phyloP scores from a whole-genome alignment of 2,329 filamentous ascomycete species.

The Metarhizium guizhouense region DNA sequence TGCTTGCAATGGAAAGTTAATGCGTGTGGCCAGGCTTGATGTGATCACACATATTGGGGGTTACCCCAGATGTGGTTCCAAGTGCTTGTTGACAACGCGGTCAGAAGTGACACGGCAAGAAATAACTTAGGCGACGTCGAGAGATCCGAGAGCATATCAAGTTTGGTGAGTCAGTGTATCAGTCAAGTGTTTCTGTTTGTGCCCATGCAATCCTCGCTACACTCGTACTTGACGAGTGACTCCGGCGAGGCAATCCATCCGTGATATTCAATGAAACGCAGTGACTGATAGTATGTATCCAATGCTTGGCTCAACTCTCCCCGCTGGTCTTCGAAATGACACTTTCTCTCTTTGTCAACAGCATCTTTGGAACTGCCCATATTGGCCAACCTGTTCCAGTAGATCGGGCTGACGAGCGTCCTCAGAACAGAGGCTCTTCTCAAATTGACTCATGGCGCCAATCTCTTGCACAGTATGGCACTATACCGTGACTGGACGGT shows the following conservation, averaged over 20 bases:
- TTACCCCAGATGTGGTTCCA: conserved; percentile 25
- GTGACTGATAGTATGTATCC: conserved; percentile 40
- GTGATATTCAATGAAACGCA: conserved; percentile 23
- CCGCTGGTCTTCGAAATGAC: conserved; percentile 5
- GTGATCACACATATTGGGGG: conserved; percentile 28
- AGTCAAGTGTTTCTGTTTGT: conserved; percentile 36
- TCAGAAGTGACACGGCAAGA: not conserved
- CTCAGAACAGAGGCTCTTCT: conserved; percentile 65
- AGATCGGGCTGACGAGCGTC: conserved; percentile 64
- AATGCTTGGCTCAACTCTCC: conserved; percentile 31
- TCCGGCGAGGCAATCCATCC: conserved; percentile 33
- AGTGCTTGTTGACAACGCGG: conserved; percentile 23
- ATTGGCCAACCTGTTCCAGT: conserved; percentile 55
- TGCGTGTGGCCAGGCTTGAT: conserved; percentile 49
- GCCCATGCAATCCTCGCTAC: conserved; percentile 30
- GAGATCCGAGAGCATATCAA: conserved; percentile 35
- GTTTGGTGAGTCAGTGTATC: conserved; percentile 28
- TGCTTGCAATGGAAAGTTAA: conserved; percentile 39
- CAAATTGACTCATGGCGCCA: conserved; percentile 64
- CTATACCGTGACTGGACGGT: conserved; percentile 48
- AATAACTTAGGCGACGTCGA: conserved; percentile 10
- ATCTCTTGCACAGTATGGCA: conserved; percentile 39
- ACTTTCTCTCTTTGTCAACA: conserved; percentile 10
- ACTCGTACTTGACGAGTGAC: conserved; percentile 24
- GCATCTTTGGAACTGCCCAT: conserved; percentile 28